These are phyloP conservation scores for Calonectria naviculata DNA, from an alignment of 2,329 filamentous ascomycete genomes.

Conservation along the genomic window DNA sequence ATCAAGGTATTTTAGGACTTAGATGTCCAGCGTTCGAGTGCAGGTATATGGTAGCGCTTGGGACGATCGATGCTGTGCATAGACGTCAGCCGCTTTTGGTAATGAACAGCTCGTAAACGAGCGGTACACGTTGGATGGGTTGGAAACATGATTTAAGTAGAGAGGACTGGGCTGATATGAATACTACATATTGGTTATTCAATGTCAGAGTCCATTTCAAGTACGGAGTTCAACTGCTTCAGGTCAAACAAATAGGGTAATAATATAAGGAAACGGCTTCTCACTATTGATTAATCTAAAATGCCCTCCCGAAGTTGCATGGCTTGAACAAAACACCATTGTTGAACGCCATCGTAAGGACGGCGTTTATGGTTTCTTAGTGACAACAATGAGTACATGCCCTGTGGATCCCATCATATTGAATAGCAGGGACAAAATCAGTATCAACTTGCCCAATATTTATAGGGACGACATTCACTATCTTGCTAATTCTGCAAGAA, in stretches of 20 bases:
- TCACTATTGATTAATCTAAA: neutral
- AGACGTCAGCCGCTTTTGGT: neutral
- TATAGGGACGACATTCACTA: neutral
- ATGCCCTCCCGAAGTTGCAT: neutral
- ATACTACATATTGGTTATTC: neutral
- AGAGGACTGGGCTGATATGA: neutral
- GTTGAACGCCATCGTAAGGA: neutral
- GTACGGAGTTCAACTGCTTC: neutral
- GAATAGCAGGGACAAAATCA: neutral
- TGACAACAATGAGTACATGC: neutral
- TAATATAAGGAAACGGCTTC: neutral
- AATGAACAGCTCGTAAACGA: neutral
- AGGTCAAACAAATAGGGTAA: neutral
- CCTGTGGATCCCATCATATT: neutral
- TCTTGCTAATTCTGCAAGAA: neutral
- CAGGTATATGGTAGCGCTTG: neutral
- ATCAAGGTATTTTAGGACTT: neutral
- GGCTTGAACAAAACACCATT: neutral
- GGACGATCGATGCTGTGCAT: slow-evolving; percentile 6
- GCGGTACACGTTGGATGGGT: neutral
- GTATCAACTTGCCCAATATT: neutral
- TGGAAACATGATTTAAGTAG: neutral
- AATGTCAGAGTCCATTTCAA: neutral
- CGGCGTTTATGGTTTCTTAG: neutral
- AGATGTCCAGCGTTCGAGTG: neutral